Base-by-base conservation (phyloP, 768 basidiomycete genomes). In the Trichaptum fuscoviolaceum region DNA sequence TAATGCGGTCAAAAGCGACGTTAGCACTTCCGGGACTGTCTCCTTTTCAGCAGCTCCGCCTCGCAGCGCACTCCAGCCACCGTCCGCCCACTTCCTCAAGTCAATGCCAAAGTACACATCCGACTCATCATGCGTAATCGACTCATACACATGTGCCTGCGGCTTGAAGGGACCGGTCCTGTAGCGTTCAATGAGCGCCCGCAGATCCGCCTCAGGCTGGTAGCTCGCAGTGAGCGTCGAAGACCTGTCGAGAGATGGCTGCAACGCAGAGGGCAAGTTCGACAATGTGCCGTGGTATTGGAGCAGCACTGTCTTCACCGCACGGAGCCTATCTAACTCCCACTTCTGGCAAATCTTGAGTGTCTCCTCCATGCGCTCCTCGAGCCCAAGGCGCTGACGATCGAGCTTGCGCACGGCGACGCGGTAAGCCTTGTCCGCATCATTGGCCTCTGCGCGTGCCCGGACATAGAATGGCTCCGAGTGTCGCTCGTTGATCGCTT, bases 141-240 rank as follows among this genome's bases (percentile, higher is more conserved):
- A 90, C 73, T 96, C 93, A 76, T 94, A 98, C 10, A 95, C 80
- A 64, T 93, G 93, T 0, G 96, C 85, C 42, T 80, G 81, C 0
- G 96, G 96, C 57, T 91, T 83, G 87, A 97, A 99, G 0, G 95
- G 91, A 0, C 96, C 96, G 0, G 95, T 96, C 65, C 96, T 87
- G 74, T 95, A 93, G 12, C 92, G 89, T 75, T 97, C 95, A 68
- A 97, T 95, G 63, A 96, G 84, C 10, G 92, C 93, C 15, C 80
- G 87, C 64, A 96, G 77, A 78, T 95, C 95, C 1, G 87, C 87
- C 68, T 97, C 95, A 2, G 95, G 95, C 68, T 95, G 89, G 76
- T 87, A 97, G 1, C 93, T 85, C 35, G 92, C 85, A 69, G 96
- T 84, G 62, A 95, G 83, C 0, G 91, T 89, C 0, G 84, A 81